phyloP scores from a whole-genome alignment of 2,329 filamentous ascomycete genomes.

The Colletotrichum sp. region DNA sequence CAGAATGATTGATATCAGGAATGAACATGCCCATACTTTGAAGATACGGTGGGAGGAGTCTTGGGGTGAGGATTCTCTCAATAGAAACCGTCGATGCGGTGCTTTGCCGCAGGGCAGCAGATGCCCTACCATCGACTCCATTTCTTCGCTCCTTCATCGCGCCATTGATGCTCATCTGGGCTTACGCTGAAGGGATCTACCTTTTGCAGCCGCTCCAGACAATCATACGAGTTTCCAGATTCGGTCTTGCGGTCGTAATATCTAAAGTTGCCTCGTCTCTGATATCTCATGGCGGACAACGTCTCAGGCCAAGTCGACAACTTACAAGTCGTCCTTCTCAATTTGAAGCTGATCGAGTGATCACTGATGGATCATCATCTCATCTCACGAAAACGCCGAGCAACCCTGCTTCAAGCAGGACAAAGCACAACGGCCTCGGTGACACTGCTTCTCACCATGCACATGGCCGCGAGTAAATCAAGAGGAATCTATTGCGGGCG shows the following conservation, averaged over 20 bases:
- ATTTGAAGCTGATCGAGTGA: fast-evolving
- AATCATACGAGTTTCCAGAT: not conserved
- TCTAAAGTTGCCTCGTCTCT: not conserved
- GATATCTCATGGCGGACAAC: not conserved
- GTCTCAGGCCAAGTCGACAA: fast-evolving
- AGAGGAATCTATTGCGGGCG: constrained; percentile 25
- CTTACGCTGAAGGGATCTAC: not conserved
- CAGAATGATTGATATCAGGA: not conserved
- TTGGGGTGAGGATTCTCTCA: not conserved
- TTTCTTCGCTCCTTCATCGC: not conserved
- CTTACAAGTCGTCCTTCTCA: not conserved
- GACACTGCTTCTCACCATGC: not conserved
- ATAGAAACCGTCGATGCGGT: not conserved
- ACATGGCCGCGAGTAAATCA: not conserved
- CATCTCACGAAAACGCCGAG: not conserved
- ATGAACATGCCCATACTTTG: not conserved
- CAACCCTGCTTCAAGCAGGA: not conserved
- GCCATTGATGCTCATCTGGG: not conserved
- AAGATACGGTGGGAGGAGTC: not conserved
- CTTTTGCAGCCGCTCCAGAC: not conserved
- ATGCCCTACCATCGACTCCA: not conserved
- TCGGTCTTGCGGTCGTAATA: not conserved
- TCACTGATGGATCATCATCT: not conserved
- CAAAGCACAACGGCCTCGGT: not conserved
- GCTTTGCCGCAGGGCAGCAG: not conserved